These are phyloP conservation scores for Neocatenulostroma microsporum DNA, from an alignment of 2,329 filamentous ascomycete genomes.

Conservation along the genomic window DNA sequence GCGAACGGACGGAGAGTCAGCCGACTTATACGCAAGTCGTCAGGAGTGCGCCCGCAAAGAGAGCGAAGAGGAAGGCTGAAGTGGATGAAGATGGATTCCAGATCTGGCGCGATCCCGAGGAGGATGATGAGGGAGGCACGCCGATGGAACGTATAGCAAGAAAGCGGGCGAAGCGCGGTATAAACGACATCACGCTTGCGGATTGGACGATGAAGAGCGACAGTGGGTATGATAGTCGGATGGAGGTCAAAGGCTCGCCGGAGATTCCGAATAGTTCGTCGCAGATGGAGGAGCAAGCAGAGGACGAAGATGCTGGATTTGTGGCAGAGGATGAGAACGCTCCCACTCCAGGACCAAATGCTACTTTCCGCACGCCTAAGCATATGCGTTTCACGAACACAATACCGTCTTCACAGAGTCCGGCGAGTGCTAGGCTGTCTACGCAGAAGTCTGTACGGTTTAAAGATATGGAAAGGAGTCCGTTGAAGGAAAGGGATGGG, in stretches of 20 bases:
- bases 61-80: neutral
- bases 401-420: constrained; percentile 19
- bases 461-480: constrained; percentile 7
- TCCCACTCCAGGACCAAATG: too few species aligned
- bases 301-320: neutral
- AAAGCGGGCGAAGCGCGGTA: constrained; percentile 1
- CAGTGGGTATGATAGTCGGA: constrained; percentile 5
- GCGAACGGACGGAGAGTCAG: constrained; percentile 9
- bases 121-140: neutral
- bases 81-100: neutral
- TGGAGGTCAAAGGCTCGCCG: neutral
- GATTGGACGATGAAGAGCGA: constrained; percentile 4
- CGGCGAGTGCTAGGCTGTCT: constrained; percentile 14
- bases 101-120: constrained; percentile 1
- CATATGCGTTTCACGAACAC: constrained; percentile 8
- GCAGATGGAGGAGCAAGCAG: too few species aligned
- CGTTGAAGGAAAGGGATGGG: constrained; percentile 12
- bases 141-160: constrained; percentile 3
- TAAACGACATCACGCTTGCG: neutral
- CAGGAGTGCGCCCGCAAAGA: neutral
- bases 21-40: constrained; percentile 8
- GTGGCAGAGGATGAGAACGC: neutral
- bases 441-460: constrained; percentile 5
- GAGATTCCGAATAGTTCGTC: constrained; percentile 4
- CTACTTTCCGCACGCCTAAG: constrained; percentile 11